A percentile compares a stretch with the other conserved stretches of the same genome.
phyloP scores from a whole-genome alignment of 768 basidiomycete species.

The Lactarius quietus region DNA sequence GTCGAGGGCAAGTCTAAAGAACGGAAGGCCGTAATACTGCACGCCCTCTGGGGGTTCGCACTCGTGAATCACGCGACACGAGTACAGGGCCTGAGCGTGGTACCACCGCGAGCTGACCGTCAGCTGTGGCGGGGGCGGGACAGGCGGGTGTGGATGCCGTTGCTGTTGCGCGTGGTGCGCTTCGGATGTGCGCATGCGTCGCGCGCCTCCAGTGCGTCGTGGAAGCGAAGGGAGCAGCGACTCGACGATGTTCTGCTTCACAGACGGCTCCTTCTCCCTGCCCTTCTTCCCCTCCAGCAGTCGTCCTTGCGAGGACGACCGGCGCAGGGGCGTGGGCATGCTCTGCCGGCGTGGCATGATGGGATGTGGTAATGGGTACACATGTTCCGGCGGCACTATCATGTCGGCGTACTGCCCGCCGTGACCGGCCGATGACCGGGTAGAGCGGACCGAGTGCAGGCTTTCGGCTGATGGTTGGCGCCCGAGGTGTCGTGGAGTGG shows the following conservation, averaged over 20 bases:
- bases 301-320: conserved; percentile 31
- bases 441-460: conserved; percentile 37
- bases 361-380: conserved; percentile 13
- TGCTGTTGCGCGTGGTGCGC: conserved; percentile 25
- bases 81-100: conserved; percentile 46
- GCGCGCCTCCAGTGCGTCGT: conserved; percentile 18
- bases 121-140: conserved; percentile 21
- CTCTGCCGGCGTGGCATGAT: conserved; percentile 45
- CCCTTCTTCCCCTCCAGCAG: conserved; percentile 27
- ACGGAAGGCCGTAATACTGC: conserved; percentile 69
- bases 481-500: conserved; percentile 23
- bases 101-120: conserved; percentile 24
- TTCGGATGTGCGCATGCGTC: conserved; percentile 11
- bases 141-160: conserved; percentile 26
- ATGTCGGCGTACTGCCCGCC: conserved; percentile 32
- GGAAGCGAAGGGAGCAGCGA: conserved; percentile 11
- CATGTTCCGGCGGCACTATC: conserved; percentile 25
- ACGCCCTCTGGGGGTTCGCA: conserved; percentile 62
- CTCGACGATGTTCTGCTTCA: neutral
- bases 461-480: conserved; percentile 41
- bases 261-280: conserved; percentile 7
- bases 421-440: conserved; percentile 31
- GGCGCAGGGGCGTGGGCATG: conserved; percentile 41
- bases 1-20: conserved; percentile 64
- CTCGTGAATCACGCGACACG: conserved; percentile 64